Percentiles rank a stretch among this genome's conserved stretches.
Evolutionary conservation across 2,329 filamentous ascomycete genomes (phyloP).

Genomic region (Geoglossum cookeanum): DNA sequence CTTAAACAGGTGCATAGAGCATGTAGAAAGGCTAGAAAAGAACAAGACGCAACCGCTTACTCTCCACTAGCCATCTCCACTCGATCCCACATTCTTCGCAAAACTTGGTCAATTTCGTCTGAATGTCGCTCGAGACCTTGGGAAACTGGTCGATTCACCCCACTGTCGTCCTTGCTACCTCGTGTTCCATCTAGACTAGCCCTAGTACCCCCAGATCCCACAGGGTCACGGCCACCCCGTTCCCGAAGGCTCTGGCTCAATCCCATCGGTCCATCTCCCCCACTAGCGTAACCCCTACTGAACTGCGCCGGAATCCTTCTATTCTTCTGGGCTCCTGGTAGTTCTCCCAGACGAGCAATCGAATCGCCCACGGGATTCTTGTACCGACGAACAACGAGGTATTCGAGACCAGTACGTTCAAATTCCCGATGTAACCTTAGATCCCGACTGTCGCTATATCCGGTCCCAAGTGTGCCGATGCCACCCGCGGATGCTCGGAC

Average conservation of each 20-base stretch:
- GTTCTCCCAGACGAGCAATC: conserved; percentile 32
- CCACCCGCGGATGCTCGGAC: conserved; percentile 7
- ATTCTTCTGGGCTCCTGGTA: conserved; percentile 33
- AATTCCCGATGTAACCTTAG: conserved; percentile 45
- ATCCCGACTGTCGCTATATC: background rate
- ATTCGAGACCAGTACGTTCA: conserved; percentile 52
- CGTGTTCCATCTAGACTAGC: background rate
- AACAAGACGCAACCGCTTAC: conserved; percentile 11
- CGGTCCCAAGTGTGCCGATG: conserved; percentile 13
- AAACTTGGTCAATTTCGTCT: conserved; percentile 27
- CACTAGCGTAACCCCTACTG: background rate
- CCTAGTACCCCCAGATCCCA: background rate
- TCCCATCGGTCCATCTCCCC: conserved; percentile 16
- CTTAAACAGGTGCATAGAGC: background rate
- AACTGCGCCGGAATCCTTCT: conserved; percentile 26
- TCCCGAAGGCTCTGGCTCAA: conserved; percentile 24
- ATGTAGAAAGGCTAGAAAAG: background rate
- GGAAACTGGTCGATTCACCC: background rate
- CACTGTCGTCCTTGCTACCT: conserved; percentile 1
- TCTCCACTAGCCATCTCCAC: conserved; percentile 34
- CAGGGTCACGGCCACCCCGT: background rate
- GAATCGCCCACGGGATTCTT: conserved; percentile 51
- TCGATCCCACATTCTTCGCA: conserved; percentile 39
- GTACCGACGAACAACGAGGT: conserved; percentile 52
- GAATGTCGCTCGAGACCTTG: conserved; percentile 10